Evolutionary conservation across 352 stramenopile genomes (phyloP).

Genomic region (Phytophthora europaea): DNA sequence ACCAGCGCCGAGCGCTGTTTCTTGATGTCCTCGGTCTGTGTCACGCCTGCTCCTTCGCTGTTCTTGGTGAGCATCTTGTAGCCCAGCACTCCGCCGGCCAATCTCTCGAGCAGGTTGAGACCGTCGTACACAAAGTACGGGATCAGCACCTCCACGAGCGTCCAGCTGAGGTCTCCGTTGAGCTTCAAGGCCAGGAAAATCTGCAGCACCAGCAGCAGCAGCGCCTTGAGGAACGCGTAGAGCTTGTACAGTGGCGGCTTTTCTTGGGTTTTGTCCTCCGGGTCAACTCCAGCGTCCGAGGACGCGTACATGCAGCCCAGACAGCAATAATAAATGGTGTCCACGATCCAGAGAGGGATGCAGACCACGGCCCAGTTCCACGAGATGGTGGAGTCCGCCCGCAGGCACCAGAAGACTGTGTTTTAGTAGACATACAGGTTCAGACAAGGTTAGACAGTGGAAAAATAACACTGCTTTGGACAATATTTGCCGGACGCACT

Average conservation of each 20-base stretch:
- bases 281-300: constrained; percentile 57
- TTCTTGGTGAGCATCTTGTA: constrained; percentile 82
- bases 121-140: constrained; percentile 87
- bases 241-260: constrained; percentile 70
- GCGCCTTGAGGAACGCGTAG: constrained; percentile 86
- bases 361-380: constrained; percentile 88
- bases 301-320: constrained; percentile 69
- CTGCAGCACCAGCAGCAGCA: constrained; percentile 81
- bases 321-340: constrained; percentile 82
- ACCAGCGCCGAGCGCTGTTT: constrained; percentile 61
- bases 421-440: constrained; percentile 17
- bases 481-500: constrained; percentile 54
- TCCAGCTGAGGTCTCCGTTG: constrained; percentile 76
- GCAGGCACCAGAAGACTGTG: constrained; percentile 85
- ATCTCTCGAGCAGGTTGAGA: constrained; percentile 74
- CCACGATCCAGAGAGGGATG: constrained; percentile 83
- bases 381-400: constrained; percentile 77
- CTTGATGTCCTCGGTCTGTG: constrained; percentile 77
- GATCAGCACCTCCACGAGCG: constrained; percentile 69
- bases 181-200: constrained; percentile 88
- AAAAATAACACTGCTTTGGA: constrained; percentile 14
- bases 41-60: constrained; percentile 77
- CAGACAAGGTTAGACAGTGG: constrained; percentile 16
- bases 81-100: constrained; percentile 63
- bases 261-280: constrained; percentile 64